Conservation (phyloP, 805 yeast genomes). For the Ogataea kodamae region DNA sequence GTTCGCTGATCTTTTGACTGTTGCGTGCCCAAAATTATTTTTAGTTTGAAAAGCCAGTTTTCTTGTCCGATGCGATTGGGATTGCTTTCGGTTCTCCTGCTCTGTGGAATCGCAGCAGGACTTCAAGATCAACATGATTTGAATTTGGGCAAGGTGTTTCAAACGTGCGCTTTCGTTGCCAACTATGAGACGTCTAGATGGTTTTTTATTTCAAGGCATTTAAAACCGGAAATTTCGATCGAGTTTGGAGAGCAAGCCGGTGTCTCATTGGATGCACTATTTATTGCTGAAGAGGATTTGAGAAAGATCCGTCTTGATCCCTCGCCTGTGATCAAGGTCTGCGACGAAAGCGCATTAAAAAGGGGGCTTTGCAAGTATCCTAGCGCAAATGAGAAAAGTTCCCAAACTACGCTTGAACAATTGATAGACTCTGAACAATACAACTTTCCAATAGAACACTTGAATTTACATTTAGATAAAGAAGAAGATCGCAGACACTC, state of each 20-base stretch:
- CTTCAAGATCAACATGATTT: slow-evolving; percentile 23
- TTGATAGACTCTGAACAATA: slow-evolving; percentile 17
- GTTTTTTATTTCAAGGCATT: slow-evolving; percentile 18
- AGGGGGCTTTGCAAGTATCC: slow-evolving; percentile 23
- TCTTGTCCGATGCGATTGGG: slow-evolving; percentile 1
- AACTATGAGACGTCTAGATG: slow-evolving; percentile 21
- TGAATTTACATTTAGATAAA: slow-evolving; percentile 8
- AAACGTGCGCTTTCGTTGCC: slow-evolving; percentile 32
- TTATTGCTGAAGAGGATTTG: slow-evolving; percentile 26
- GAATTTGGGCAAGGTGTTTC: slow-evolving; percentile 21
- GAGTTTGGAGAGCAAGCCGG: slow-evolving; percentile 11
- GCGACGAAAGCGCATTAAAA: slow-evolving; percentile 30
- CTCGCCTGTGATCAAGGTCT: slow-evolving; percentile 26
- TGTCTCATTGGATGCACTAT: slow-evolving; percentile 19
- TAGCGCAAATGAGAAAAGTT: slow-evolving; percentile 11
- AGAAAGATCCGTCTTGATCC: slow-evolving; percentile 24
- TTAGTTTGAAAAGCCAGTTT: slow-evolving; percentile 1
- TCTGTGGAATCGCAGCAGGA: not conserved
- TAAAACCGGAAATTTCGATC: slow-evolving; percentile 22
- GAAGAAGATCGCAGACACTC: slow-evolving; percentile 6
- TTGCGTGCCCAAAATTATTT: slow-evolving; percentile 3
- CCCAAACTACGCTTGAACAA: slow-evolving; percentile 16
- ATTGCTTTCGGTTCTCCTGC: slow-evolving; percentile 1
- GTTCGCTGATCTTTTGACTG: slow-evolving; percentile 1
- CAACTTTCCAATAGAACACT: slow-evolving; percentile 19